phyloP scores from a whole-genome alignment of 371 early-diverging fungal species.

The Chytridiales sp. region DNA sequence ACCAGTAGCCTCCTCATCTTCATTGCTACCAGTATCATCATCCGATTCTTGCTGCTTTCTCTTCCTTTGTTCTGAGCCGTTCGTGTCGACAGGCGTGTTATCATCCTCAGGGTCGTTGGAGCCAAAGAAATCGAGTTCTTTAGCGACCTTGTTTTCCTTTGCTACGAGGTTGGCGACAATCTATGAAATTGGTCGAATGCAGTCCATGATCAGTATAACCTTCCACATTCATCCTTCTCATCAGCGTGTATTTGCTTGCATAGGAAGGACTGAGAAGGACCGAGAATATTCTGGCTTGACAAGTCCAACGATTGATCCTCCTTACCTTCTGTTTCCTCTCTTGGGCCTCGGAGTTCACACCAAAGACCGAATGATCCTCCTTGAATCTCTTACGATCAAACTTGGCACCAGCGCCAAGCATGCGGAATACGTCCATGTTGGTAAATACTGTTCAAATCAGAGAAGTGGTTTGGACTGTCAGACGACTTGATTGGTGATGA shows the following conservation, averaged over 20 bases:
- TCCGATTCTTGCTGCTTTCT: too few relatives aligned
- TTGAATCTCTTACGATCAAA: conserved; percentile 79
- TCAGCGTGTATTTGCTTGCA: not conserved
- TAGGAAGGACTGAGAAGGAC: conserved; percentile 21
- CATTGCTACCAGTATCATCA: too few relatives aligned
- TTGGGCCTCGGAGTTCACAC: not conserved
- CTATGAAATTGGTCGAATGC: too few relatives aligned
- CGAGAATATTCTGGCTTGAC: conserved; percentile 9
- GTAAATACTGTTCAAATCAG: too few relatives aligned
- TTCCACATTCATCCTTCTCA: not conserved
- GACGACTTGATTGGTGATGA: too few relatives aligned
- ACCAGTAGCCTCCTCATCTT: too few relatives aligned
- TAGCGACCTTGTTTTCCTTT: too few relatives aligned
- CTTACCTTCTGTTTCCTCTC: not conserved
- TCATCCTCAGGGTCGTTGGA: conserved; percentile 39
- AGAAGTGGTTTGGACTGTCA: too few relatives aligned
- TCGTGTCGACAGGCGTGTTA: conserved; percentile 6
- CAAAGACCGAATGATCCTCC: conserved; percentile 70
- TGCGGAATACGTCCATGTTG: conserved; percentile 70
- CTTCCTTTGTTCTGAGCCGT: too few relatives aligned
- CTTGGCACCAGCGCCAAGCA: conserved; percentile 78
- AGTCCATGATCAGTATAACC: too few relatives aligned
- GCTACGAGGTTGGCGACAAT: too few relatives aligned
- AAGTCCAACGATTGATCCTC: not conserved
- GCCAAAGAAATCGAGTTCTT: conserved; percentile 56